Conservation (phyloP, 2,329 filamentous ascomycete species). For the Beauveria varroae region DNA sequence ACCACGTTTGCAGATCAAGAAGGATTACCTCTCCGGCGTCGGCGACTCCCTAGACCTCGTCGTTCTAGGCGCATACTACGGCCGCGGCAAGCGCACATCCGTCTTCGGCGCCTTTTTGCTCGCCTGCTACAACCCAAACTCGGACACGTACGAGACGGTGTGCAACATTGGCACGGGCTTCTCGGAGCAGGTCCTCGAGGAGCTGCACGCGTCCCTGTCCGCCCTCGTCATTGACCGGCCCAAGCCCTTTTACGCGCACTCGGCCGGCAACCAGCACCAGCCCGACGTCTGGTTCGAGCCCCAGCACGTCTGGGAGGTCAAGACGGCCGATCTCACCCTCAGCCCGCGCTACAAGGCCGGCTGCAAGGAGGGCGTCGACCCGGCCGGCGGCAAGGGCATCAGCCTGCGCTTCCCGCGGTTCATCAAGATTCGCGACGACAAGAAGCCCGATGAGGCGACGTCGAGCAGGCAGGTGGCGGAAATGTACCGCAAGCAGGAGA, state of each 20-base stretch:
- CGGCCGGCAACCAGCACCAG: slow-evolving; percentile 77
- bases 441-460: slow-evolving; percentile 89
- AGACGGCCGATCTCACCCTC: slow-evolving; percentile 89
- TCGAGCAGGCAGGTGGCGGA: slow-evolving; percentile 80
- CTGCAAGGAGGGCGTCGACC: slow-evolving; percentile 68
- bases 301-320: slow-evolving; percentile 92
- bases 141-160: slow-evolving; percentile 84
- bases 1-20: slow-evolving; percentile 63
- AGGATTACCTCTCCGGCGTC: slow-evolving; percentile 90
- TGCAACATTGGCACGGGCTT: slow-evolving; percentile 99
- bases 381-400: slow-evolving; percentile 66
- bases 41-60: slow-evolving; percentile 96
- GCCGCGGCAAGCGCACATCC: slow-evolving; percentile 89
- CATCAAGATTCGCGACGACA: slow-evolving; percentile 87
- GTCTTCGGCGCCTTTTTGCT: slow-evolving; percentile 95
- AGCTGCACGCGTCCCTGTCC: slow-evolving; percentile 68
- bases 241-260: slow-evolving; percentile 93
- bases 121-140: slow-evolving; percentile 78
- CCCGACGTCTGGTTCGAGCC: slow-evolving; percentile 99
- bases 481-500: slow-evolving; percentile 95
- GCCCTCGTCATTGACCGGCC: slow-evolving; percentile 76
- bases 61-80: slow-evolving; percentile 88
- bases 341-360: slow-evolving; percentile 93
- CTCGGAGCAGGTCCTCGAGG: slow-evolving; percentile 86
- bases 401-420: slow-evolving; percentile 88